These are phyloP conservation scores for Poteriospumella lacustris DNA, from an alignment of 108 stramenopile species.

Conservation along the genomic window DNA sequence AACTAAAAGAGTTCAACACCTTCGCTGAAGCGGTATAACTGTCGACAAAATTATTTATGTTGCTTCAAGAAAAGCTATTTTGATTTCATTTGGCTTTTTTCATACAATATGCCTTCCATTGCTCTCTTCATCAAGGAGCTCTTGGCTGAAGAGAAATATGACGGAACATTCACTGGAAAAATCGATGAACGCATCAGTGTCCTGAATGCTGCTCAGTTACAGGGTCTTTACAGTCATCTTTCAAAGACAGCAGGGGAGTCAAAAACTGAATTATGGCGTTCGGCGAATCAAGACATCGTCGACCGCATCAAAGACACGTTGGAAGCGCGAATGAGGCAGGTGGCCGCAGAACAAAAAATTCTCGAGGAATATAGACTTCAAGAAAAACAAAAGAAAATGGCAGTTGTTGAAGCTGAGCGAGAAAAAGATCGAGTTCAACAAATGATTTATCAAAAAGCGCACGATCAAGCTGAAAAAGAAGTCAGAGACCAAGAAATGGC, in stretches of 20 bases:
- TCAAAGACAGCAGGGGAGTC: background rate
- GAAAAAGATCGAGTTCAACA: background rate
- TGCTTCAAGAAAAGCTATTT: too few species aligned
- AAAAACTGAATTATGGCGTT: background rate
- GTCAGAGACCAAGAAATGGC: background rate
- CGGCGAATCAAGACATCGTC: background rate
- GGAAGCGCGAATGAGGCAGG: background rate
- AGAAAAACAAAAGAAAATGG: background rate
- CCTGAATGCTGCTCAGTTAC: slow-evolving; percentile 2
- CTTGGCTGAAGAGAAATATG: background rate
- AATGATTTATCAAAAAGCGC: background rate
- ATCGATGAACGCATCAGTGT: background rate
- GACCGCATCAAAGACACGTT: background rate
- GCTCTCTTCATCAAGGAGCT: background rate
- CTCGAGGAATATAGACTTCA: background rate
- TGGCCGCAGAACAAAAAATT: background rate
- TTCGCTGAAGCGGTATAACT: too few species aligned
- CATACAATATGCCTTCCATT: background rate
- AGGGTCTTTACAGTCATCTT: background rate
- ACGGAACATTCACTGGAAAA: background rate
- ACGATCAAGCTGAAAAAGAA: background rate
- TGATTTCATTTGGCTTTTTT: background rate
- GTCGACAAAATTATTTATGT: too few species aligned
- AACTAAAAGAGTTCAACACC: too few species aligned
- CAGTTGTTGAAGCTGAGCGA: background rate